Evolutionary conservation across 2,329 filamentous ascomycete species (phyloP).

Genomic region (Penicillium sclerotigenum): DNA sequence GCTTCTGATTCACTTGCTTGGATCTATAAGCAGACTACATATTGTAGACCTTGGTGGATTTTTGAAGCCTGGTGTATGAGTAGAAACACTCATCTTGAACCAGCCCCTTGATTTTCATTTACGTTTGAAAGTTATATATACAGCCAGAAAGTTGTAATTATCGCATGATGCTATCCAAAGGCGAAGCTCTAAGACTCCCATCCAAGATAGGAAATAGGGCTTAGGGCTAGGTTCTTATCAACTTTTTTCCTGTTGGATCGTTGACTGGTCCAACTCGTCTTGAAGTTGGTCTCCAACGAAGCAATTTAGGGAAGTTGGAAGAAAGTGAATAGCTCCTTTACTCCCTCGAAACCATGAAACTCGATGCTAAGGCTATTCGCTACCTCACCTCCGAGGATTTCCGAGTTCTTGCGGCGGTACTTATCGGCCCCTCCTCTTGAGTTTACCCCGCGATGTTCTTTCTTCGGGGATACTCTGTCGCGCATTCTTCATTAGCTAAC

Average conservation of each 20-base stretch:
- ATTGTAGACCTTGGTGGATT: neutral
- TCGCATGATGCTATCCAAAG: neutral
- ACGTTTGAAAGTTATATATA: neutral
- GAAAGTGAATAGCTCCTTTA: constrained; percentile 4
- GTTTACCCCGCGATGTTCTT: constrained; percentile 21
- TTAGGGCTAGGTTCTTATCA: constrained; percentile 37
- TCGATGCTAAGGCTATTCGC: constrained; percentile 89
- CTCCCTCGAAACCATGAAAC: constrained; percentile 65
- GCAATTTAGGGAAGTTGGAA: neutral
- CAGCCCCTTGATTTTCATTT: too few relatives aligned
- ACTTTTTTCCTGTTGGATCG: constrained; percentile 29
- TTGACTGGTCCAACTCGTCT: constrained; percentile 2
- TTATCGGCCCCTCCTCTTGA: constrained; percentile 33
- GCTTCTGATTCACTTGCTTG: neutral
- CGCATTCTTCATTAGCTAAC: constrained; percentile 4
- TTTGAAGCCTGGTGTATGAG: neutral
- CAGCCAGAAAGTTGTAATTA: neutral
- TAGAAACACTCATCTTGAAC: neutral
- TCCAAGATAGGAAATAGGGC: constrained; percentile 37
- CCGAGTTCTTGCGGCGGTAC: constrained; percentile 86
- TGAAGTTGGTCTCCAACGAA: neutral
- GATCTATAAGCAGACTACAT: constrained; percentile 12
- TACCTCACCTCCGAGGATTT: constrained; percentile 92
- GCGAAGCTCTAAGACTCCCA: constrained; percentile 8
- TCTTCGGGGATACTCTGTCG: neutral